phyloP scores from a whole-genome alignment of 805 yeast genomes.

The Yamadazyma takamatsuzukensis region DNA sequence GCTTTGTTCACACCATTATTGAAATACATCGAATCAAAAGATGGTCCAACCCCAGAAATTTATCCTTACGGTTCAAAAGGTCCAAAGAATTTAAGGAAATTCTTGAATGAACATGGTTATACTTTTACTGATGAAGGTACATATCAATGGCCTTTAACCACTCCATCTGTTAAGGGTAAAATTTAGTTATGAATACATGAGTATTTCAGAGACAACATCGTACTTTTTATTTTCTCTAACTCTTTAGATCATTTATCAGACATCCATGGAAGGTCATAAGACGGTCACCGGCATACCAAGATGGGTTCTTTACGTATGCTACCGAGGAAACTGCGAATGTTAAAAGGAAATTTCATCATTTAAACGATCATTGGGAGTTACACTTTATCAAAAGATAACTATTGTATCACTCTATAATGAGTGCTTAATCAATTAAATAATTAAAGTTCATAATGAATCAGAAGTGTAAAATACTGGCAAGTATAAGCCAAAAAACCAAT shows the following conservation, averaged over 20 bases:
- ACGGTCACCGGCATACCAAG: slow-evolving; percentile 86
- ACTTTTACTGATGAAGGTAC: slow-evolving; percentile 56
- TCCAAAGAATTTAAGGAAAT: slow-evolving; percentile 62
- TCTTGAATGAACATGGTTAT: slow-evolving; percentile 69
- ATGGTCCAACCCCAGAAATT: slow-evolving; percentile 61
- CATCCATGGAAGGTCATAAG: slow-evolving; percentile 85
- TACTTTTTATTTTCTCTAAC: no score
- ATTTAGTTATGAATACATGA: slow-evolving; percentile 14
- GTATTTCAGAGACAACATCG: no score
- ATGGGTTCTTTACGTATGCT: slow-evolving; percentile 82
- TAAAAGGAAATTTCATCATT: slow-evolving; percentile 72
- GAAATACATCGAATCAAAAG: slow-evolving; percentile 67
- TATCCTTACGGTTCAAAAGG: slow-evolving; percentile 94
- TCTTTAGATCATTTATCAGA: slow-evolving; percentile 73
- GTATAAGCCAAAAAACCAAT: slow-evolving; percentile 57
- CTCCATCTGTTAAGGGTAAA: slow-evolving; percentile 36
- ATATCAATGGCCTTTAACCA: slow-evolving; percentile 91
- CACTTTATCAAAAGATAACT: no score
- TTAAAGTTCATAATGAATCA: slow-evolving; percentile 49
- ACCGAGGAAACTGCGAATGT: slow-evolving; percentile 98
- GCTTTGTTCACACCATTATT: slow-evolving; percentile 87
- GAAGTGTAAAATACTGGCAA: slow-evolving; percentile 78
- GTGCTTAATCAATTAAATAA: slow-evolving; percentile 23
- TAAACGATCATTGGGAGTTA: no score
- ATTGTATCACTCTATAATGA: slow-evolving; percentile 14